These are phyloP conservation scores for Orbilia quercus DNA, from an alignment of 2,329 filamentous ascomycete genomes.

Conservation along the genomic window DNA sequence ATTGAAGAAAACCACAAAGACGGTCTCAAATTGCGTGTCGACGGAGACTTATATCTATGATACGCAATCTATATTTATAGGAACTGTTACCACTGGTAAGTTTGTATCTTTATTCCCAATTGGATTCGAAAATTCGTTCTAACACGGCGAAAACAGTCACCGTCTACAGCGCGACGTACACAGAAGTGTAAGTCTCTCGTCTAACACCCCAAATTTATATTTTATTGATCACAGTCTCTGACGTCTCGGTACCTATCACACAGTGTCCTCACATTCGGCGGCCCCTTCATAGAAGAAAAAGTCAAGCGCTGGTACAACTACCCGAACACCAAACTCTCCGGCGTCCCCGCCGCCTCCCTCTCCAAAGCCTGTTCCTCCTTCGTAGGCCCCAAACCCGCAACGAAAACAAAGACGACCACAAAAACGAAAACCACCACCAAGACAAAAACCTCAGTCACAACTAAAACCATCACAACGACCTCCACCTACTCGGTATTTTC, in stretches of 20 bases:
- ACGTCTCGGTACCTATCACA: too few species aligned
- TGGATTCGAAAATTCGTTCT: too few species aligned
- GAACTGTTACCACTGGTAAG: slow-evolving; percentile 35
- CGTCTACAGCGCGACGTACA: slow-evolving; percentile 21
- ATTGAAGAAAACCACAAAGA: background rate
- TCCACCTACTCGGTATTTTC: background rate
- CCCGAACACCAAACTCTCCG: slow-evolving; percentile 29
- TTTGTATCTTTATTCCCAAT: background rate
- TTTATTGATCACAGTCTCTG: too few species aligned
- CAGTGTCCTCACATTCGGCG: slow-evolving; percentile 39
- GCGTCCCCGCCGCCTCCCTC: slow-evolving; percentile 18
- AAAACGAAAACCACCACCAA: slow-evolving; percentile 14
- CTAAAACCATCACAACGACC: background rate
- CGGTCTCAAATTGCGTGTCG: slow-evolving; percentile 11
- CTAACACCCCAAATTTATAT: too few species aligned
- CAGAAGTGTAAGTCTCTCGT: slow-evolving; percentile 30
- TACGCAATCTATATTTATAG: slow-evolving; percentile 37
- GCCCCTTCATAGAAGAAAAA: slow-evolving; percentile 15
- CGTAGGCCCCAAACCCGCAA: slow-evolving; percentile 10
- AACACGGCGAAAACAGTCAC: too few species aligned
- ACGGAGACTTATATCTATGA: slow-evolving; percentile 40
- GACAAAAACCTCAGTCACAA: background rate
- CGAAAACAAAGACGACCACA: background rate
- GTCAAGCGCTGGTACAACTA: slow-evolving; percentile 25
- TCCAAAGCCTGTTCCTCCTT: slow-evolving; percentile 33